Base-by-base conservation (phyloP, 2,329 filamentous ascomycete species). In the Cadophora sp. region DNA sequence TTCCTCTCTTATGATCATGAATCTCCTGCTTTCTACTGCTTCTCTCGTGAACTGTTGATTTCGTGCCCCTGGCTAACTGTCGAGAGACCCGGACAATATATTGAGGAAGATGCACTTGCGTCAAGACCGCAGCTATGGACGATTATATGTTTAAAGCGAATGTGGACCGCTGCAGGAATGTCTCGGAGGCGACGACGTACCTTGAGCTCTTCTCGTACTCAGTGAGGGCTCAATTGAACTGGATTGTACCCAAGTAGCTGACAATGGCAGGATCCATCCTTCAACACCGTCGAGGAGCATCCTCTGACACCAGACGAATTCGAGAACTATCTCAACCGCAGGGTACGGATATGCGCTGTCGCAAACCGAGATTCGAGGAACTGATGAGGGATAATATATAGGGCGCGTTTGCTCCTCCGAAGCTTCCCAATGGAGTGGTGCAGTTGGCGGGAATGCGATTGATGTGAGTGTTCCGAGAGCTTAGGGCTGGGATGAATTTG, bases 111-210 rank as follows among this genome's bases (percentile, higher is more conserved):
- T 66, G 66, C 20, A 11, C 36, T 43, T 50, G 59, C 16, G 14
- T 62, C 14, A 33, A 60, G 3, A 60, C 16, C 36, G 61, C 39
- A 45, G 62, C 27, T 8, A 78, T 78, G 76, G 76, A 78, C 65
- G 74, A 77, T 70, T 78, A 78, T 69, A 74, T 78, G 73, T 78
- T 78, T 60, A 68, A 73, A 50, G 58, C 67, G 43, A 73, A 76
- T 64, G 76, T 78, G 50, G 68, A 69, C 8, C 56, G 69, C 13
- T 76, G 75, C 65, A 72, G 51, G 64, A 56, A 60, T 50, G 74
- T 77, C 4, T 16, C 50, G 0, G 76, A 77, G 50, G 60, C 68
- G 45, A 77, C 75, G 50, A 70, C 65, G 6, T 77, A 76, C 64
- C 65, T 77, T 11, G 76, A 77, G 71, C 75, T 77, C 55, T 72